These are phyloP conservation scores for Penicillium sp. DNA, from an alignment of 2,329 filamentous ascomycete genomes.

Conservation along the genomic window DNA sequence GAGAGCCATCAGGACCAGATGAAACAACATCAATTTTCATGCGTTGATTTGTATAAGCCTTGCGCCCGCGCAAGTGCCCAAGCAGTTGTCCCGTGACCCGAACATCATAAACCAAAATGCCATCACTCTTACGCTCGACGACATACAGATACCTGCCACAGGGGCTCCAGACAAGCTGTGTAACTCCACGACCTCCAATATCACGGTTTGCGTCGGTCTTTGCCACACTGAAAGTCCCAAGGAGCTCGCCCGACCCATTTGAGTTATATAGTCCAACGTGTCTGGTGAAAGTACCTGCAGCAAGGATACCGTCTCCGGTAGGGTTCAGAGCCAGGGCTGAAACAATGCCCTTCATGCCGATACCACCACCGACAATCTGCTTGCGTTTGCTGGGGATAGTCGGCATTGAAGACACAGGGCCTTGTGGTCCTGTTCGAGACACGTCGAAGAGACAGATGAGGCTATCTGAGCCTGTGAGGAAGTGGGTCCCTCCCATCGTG, in stretches of 20 bases:
- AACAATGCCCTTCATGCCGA: conserved; percentile 57
- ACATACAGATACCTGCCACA: conserved; percentile 59
- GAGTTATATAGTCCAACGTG: conserved; percentile 56
- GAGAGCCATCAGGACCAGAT: conserved; percentile 33
- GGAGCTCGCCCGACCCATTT: conserved; percentile 48
- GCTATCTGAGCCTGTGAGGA: conserved; percentile 58
- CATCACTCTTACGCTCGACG: conserved; percentile 56
- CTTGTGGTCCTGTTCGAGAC: conserved; percentile 44
- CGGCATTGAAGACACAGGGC: conserved; percentile 45
- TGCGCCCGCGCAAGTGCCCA: conserved; percentile 49
- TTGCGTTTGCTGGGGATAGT: conserved; percentile 52
- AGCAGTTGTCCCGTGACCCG: conserved; percentile 53
- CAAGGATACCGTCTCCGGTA: conserved; percentile 48
- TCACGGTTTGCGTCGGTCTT: conserved; percentile 38
- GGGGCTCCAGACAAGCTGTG: conserved; percentile 56
- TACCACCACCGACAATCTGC: conserved; percentile 46
- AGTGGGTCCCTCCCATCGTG: conserved; percentile 47
- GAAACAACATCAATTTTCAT: conserved; percentile 54
- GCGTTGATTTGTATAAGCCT: conserved; percentile 53
- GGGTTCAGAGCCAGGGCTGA: conserved; percentile 50
- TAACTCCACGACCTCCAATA: conserved; percentile 54
- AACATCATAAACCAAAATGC: conserved; percentile 58
- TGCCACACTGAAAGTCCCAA: conserved; percentile 52
- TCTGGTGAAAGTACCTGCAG: conserved; percentile 58
- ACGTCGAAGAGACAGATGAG: conserved; percentile 58